phyloP scores from a whole-genome alignment of 192 early-diverging fungal species.

The Dimargaris xerosporica region DNA sequence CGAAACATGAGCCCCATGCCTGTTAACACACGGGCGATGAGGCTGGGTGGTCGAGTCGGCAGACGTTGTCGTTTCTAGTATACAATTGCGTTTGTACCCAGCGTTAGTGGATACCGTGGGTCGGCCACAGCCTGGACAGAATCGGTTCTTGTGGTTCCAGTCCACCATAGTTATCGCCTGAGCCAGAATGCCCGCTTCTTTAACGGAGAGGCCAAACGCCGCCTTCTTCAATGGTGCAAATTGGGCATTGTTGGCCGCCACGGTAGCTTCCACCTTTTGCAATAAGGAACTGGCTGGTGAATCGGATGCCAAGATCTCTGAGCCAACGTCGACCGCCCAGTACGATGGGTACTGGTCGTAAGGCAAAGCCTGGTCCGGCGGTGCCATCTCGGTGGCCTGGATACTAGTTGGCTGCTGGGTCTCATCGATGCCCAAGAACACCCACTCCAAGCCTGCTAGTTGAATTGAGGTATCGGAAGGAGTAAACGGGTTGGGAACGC shows the following conservation, averaged over 20 bases:
- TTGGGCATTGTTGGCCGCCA: neutral
- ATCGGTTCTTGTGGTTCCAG: constrained; percentile 10
- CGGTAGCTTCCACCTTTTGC: neutral
- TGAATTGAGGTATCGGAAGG: neutral
- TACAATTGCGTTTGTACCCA: constrained; percentile 6
- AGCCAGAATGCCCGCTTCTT: neutral
- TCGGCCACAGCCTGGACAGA: constrained; percentile 6
- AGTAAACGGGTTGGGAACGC: neutral
- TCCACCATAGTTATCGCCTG: neutral
- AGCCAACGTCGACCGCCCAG: neutral
- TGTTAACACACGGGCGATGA: neutral
- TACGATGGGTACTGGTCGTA: constrained; percentile 1
- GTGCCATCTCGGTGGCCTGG: neutral
- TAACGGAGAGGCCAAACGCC: neutral
- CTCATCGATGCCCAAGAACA: neutral
- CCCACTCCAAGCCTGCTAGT: neutral
- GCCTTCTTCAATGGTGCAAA: neutral
- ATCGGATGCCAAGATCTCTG: neutral
- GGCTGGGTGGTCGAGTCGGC: too few species aligned
- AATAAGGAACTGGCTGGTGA: neutral
- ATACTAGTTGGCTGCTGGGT: neutral
- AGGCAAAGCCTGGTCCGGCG: neutral
- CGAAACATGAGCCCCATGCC: constrained; percentile 9
- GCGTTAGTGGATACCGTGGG: constrained; percentile 3
- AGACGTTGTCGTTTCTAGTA: too few species aligned